These are phyloP conservation scores for Hanseniaspora vineae DNA, from an alignment of 805 yeast species.

Conservation along the genomic window DNA sequence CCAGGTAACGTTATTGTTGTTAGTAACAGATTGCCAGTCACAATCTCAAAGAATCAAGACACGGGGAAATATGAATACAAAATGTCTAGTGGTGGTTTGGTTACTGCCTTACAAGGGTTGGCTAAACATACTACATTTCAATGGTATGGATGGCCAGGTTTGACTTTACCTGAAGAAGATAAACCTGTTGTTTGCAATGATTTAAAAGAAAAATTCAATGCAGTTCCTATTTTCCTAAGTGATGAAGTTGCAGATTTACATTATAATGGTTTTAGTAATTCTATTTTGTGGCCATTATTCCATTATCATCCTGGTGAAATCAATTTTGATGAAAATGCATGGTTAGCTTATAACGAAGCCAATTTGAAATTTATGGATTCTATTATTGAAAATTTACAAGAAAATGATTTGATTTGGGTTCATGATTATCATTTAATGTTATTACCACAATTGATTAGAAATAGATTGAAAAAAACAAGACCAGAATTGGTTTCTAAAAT, in stretches of 20 bases:
- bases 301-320: conserved; percentile 99
- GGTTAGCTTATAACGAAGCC: conserved; percentile 96
- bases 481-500: conserved; percentile 33
- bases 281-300: conserved; percentile 94
- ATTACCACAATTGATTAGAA: conserved; percentile 75
- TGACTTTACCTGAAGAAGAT: conserved; percentile 72
- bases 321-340: conserved; percentile 92
- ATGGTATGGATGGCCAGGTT: conserved; percentile 98
- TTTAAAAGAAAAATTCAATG: conserved; percentile 63
- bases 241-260: conserved; percentile 92
- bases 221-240: conserved; percentile 77
- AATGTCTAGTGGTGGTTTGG: conserved; percentile 97
- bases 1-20: conserved; percentile 76
- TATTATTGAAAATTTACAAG: conserved; percentile 55
- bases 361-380: conserved; percentile 69
- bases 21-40: conserved; percentile 90
- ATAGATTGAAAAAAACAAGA: conserved; percentile 34
- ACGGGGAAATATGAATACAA: conserved; percentile 61
- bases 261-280: conserved; percentile 90
- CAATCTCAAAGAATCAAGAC: conserved; percentile 50
- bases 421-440: conserved; percentile 97
- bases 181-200: conserved; percentile 57
- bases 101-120: conserved; percentile 87
- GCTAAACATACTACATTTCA: conserved; percentile 74
- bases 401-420: conserved; percentile 89